Evolutionary conservation across 2,329 filamentous ascomycete genomes (phyloP), one percentile per base, ranked within the genome.

Genomic region (Hirsutella rhossiliensis): DNA sequence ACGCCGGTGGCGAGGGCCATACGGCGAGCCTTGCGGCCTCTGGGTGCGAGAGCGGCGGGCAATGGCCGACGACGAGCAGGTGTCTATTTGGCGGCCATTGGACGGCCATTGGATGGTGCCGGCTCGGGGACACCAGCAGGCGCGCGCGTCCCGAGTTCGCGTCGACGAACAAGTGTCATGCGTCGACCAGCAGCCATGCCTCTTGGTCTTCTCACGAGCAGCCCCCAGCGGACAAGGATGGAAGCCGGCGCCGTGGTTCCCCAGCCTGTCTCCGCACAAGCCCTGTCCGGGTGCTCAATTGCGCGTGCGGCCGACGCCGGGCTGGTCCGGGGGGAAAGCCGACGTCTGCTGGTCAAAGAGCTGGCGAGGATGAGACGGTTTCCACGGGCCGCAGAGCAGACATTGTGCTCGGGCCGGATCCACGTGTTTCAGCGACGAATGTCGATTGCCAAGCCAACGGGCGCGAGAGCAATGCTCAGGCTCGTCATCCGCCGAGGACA

Each of bases 381-480:
- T 27, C 23, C 23, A 27, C 23, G 23, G 23, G 9, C 23, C 23
- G 23, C 23, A 27, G 23, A 27, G 23, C 23, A 27, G 23, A 27
- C 23, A 27, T 11, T 23, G n/a, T 27, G 9, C 13, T 39, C 17
- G 38, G 18, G 23, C 23, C 38, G 19, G 38, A 39, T 39, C 40
- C 45, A 47, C 47, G 38, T 52, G 52, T 54, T 42, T 54, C 50
- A 48, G 45, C 40, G 37, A 50, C 44, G 47, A 52, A 52, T 54
- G 50, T 43, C 41, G 43, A 54, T 53, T 49, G 50, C 49, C 50
- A 49, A 49, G 52, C 49, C 52, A 52, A 54, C 52, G 30, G 9
- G n/a, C 34, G 18, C n/a, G 34, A 17, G 39, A 31, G 39, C 23
- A 31, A 31, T 40, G 20, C 23, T 17, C 11, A 4, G 30, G 38